These are phyloP conservation scores for Diaporthe ilicicola DNA, from an alignment of 2,329 filamentous ascomycete species.

Conservation along the genomic window DNA sequence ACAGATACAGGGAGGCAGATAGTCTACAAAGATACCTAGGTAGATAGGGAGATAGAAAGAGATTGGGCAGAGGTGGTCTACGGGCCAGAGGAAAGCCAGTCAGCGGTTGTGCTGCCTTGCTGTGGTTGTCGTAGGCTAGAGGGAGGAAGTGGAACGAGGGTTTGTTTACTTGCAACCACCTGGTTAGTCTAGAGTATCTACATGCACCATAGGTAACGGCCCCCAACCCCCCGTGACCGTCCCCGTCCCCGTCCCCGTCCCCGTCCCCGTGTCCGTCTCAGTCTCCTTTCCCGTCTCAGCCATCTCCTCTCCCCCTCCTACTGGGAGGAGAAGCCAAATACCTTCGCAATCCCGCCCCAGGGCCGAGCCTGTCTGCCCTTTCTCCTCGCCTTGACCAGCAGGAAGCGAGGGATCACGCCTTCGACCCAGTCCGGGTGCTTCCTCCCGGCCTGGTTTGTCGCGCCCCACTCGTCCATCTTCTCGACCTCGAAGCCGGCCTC, in stretches of 20 bases:
- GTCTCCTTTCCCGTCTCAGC: background rate
- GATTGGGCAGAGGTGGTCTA: background rate
- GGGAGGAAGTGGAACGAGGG: background rate
- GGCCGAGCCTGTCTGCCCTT: conserved; percentile 20
- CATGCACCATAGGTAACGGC: background rate
- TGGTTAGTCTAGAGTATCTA: background rate
- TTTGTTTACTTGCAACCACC: conserved; percentile 14
- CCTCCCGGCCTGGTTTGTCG: conserved; percentile 35
- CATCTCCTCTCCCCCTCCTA: background rate
- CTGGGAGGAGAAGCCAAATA: conserved; percentile 21
- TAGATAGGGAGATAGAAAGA: background rate
- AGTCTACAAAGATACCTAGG: background rate
- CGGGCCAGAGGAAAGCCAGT: background rate
- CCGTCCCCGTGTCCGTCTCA: background rate
- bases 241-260: background rate
- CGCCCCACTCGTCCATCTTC: conserved; percentile 49
- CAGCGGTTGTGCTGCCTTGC: background rate
- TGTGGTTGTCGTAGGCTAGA: background rate
- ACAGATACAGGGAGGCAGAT: background rate
- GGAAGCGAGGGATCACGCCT: conserved; percentile 34
- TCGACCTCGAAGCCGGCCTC: conserved; percentile 47
- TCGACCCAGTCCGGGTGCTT: conserved; percentile 37
- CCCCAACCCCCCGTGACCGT: background rate
- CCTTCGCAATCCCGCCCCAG: conserved; percentile 2
- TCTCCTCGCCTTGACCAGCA: conserved; percentile 34